Conservation (phyloP, 352 stramenopile species). For the Phytopythium delawarense region DNA sequence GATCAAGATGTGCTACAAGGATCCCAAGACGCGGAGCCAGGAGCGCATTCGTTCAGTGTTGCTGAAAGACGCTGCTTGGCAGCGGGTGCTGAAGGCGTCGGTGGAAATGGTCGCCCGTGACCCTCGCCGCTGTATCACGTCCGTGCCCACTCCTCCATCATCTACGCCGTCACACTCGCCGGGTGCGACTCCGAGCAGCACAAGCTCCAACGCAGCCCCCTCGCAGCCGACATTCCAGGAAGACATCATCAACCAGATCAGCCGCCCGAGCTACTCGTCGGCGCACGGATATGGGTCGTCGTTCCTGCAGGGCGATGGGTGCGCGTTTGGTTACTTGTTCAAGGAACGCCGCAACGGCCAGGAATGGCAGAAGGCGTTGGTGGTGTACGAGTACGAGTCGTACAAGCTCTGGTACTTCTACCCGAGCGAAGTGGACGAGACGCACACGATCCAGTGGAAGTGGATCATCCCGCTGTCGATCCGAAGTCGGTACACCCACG, state of each 20-base stretch:
- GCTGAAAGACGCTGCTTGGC: slow-evolving; percentile 47
- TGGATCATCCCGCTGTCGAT: slow-evolving; percentile 83
- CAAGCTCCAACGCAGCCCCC: slow-evolving; percentile 15
- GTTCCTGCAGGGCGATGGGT: slow-evolving; percentile 79
- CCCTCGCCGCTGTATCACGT: slow-evolving; percentile 54
- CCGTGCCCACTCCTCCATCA: slow-evolving; percentile 32
- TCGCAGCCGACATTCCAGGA: slow-evolving; percentile 78
- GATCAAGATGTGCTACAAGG: slow-evolving; percentile 69
- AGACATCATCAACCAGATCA: slow-evolving; percentile 87
- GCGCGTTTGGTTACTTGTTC: slow-evolving; percentile 82
- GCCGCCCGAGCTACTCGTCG: slow-evolving; percentile 77
- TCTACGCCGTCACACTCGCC: slow-evolving; percentile 18
- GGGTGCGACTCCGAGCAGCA: slow-evolving; percentile 2
- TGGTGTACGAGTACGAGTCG: slow-evolving; percentile 85
- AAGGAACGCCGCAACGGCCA: slow-evolving; percentile 56
- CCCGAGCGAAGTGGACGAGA: slow-evolving; percentile 78
- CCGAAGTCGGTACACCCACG: slow-evolving; percentile 72
- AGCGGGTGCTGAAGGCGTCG: slow-evolving; percentile 44
- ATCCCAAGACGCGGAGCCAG: slow-evolving; percentile 71
- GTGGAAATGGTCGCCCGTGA: slow-evolving; percentile 45
- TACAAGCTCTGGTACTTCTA: slow-evolving; percentile 91
- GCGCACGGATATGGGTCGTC: slow-evolving; percentile 83
- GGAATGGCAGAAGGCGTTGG: slow-evolving; percentile 80
- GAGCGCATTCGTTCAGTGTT: slow-evolving; percentile 57
- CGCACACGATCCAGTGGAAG: slow-evolving; percentile 81